Base-by-base conservation (phyloP, 1,139 yeast genomes). In the Debaryomyces robertsiae region DNA sequence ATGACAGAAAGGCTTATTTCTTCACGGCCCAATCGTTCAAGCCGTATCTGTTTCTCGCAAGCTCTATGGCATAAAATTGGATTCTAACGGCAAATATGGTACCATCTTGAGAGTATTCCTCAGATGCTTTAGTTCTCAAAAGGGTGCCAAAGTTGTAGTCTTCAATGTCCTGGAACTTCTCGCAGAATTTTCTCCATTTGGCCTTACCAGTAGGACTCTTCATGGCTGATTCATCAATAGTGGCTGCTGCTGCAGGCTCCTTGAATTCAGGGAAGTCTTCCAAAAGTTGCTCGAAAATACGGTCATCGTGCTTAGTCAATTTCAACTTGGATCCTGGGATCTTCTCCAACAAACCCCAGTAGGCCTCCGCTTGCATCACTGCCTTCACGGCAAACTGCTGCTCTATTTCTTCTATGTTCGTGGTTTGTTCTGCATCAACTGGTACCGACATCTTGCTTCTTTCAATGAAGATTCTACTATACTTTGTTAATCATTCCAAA, bases 381-480 rank as follows among this genome's bases (percentile, higher is more conserved):
- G 98, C 98, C 68, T 88, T 90, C 48, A 94, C 98, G 38, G 98
- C 98, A 59, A 93, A 93, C 69, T 91, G 97, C 77, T 81, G 87
- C 67, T 91, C 98, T 57, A 93, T 88, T 50, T 75, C 84, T 58
- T 77, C 83, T 47, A 76, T 65, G 66, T 79, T 79, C 40, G 79
- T 83, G 14, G 84, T 82, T 43, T 64, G 67, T 51, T 79, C 82
- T 11, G 83, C 81, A 49, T 73, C 69, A 50, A 75, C 71, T 52
- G 52, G 53, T 24, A 65, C 52, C 25, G 63, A 47, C 65, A 60
- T 61, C 7, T 29, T 33, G 10, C 24, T 24, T 38, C 15, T 27
- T 11, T 28, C 22, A 6, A 19, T 19, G 7, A 19, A 19, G 7
- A 7, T 19, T 19, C 22, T 19, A 19, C 7, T 19, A 6, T 19